phyloP scores from a whole-genome alignment of 495 filamentous ascomycete genomes.

The Aspergillus saccharolyticus region DNA sequence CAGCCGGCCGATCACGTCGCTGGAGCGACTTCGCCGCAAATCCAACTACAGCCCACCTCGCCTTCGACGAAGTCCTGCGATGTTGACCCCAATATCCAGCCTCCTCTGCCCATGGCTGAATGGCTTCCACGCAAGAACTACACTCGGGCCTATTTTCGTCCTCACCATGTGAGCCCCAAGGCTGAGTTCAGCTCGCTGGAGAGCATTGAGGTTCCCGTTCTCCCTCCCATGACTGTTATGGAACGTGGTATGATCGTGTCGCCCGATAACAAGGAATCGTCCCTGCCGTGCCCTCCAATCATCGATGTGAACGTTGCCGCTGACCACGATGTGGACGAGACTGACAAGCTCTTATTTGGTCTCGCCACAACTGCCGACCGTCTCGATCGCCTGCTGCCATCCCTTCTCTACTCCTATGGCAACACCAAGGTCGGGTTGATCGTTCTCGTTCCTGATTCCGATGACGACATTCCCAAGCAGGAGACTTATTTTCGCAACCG shows the following conservation, averaged over 20 bases:
- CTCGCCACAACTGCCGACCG: constrained; percentile 48
- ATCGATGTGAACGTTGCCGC: constrained; percentile 43
- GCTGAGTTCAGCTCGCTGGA: constrained; percentile 41
- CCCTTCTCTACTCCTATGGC: constrained; percentile 46
- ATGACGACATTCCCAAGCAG: constrained; percentile 40
- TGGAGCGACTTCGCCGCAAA: constrained; percentile 18
- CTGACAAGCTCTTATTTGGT: constrained; percentile 48
- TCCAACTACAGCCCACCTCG: constrained; percentile 19
- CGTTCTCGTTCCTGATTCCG: constrained; percentile 44
- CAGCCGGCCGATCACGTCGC: constrained; percentile 32
- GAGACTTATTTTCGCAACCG: constrained; percentile 45
- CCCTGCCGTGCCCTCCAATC: constrained; percentile 41
- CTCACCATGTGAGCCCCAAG: constrained; percentile 34
- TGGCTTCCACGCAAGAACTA: constrained; percentile 48
- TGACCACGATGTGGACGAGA: constrained; percentile 43
- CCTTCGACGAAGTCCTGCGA: constrained; percentile 26
- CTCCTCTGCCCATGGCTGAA: constrained; percentile 40
- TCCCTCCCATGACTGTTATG: constrained; percentile 42
- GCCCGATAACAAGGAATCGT: constrained; percentile 30
- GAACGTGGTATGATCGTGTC: constrained; percentile 45
- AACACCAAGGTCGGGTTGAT: constrained; percentile 46
- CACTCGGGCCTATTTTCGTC: constrained; percentile 44
- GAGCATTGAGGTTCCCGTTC: constrained; percentile 38
- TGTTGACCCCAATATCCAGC: constrained; percentile 33
- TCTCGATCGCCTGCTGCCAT: constrained; percentile 43